These are phyloP conservation scores for Hanseniaspora osmophila DNA, from an alignment of 805 yeast genomes.

Conservation along the genomic window DNA sequence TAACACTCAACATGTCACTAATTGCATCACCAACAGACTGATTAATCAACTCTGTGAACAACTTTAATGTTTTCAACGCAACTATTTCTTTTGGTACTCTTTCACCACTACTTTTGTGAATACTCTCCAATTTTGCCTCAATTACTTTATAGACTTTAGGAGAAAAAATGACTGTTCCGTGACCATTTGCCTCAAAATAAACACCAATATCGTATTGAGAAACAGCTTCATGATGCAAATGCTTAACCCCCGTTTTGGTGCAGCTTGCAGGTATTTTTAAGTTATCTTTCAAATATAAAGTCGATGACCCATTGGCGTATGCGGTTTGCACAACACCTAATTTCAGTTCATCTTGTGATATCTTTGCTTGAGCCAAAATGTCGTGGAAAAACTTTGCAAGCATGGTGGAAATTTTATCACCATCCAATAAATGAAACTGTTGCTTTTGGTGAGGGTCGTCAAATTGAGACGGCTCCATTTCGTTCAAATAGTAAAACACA, in stretches of 20 bases:
- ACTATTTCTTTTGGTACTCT: conserved; percentile 30
- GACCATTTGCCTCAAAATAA: conserved; percentile 98
- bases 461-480: no score
- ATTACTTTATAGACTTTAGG: conserved; percentile 30
- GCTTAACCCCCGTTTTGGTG: conserved; percentile 94
- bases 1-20: conserved; percentile 72
- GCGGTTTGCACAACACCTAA: conserved; percentile 95
- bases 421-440: conserved; percentile 57
- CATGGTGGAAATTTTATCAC: conserved; percentile 84
- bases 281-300: conserved; percentile 46
- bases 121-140: conserved; percentile 23
- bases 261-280: conserved; percentile 69
- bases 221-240: conserved; percentile 81
- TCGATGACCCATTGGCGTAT: conserved; percentile 89
- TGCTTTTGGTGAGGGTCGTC: conserved; percentile 5
- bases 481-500: conserved; percentile 47
- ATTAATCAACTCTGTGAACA: conserved; percentile 63
- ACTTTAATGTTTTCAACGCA: conserved; percentile 40
- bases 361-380: conserved; percentile 31
- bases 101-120: conserved; percentile 17
- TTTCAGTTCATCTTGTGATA: conserved; percentile 16
- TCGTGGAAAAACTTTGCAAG: conserved; percentile 55
- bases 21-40: conserved; percentile 98
- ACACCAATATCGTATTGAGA: conserved; percentile 77
- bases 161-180: conserved; percentile 85